Percentiles rank a stretch among this genome's conserved stretches.
Conservation (phyloP, 331 rosid species). For the Pyrus hybrid region DNA sequence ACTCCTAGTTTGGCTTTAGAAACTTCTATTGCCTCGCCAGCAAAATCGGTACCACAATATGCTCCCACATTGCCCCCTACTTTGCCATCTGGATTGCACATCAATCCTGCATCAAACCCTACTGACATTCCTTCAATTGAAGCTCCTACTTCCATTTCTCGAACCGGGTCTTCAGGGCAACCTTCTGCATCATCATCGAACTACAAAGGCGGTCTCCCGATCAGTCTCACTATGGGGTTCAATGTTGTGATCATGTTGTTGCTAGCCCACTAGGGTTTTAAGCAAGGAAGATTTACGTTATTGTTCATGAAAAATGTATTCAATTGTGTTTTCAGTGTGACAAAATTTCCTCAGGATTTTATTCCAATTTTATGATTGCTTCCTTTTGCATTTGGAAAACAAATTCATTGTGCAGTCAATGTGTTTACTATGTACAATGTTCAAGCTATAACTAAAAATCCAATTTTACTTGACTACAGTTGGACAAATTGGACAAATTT, state of each 20-base stretch:
- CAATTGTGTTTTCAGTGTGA: conserved; percentile 7
- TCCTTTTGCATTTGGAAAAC: background rate
- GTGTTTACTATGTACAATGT: background rate
- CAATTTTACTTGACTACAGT: no score
- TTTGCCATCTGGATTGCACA: conserved; percentile 3
- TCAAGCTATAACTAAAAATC: no score
- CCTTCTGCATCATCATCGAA: conserved; percentile 28
- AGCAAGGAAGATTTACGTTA: background rate
- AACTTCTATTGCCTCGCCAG: conserved; percentile 7
- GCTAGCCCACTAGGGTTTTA: conserved; percentile 21
- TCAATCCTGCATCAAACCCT: conserved; percentile 30
- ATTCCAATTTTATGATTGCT: background rate
- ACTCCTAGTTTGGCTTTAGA: background rate
- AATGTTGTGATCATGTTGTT: conserved; percentile 20
- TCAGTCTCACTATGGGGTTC: conserved; percentile 16
- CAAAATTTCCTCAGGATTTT: background rate
- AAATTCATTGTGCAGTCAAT: background rate
- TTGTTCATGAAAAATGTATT: conserved; percentile 1
- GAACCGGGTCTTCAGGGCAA: conserved; percentile 22
- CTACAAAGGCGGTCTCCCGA: conserved; percentile 16
- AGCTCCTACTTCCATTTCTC: conserved; percentile 11
- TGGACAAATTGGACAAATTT: no score
- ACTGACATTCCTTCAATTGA: conserved; percentile 36
- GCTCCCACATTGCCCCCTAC: conserved; percentile 35
- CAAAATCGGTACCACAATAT: conserved; percentile 24